Evolutionary conservation across 495 filamentous ascomycete species (phyloP), one percentile per base, ranked within the genome.

Genomic region (Penicillium coprophilum): DNA sequence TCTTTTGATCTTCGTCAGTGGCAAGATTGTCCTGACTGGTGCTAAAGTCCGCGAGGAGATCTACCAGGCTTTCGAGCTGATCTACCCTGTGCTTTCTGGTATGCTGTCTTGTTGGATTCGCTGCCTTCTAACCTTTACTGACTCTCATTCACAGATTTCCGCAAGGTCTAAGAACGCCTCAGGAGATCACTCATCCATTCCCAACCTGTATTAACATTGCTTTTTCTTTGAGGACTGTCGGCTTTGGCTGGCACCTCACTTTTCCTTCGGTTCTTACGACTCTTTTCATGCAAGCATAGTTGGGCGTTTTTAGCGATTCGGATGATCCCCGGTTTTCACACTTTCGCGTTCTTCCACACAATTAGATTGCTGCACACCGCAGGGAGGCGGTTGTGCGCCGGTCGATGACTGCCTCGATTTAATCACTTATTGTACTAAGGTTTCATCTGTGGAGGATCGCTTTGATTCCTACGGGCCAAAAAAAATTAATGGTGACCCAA

Each of bases 41-140:
- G 94, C 94, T 50, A 97, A 98, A 73, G 93, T 98, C 54, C 88
- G 94, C 58, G 94, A 98, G 77, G 94, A 98, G 79, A 97, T 98
- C 65, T 98, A 97, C 68, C 91, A 94, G 71, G 93, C 93, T 20
- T 97, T 97, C 67, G 94, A 97, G 79, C 86, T 96, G 85, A 97
- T 98, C 82, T 97, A 97, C 69, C 94, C 94, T 72, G 94, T 97
- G 77, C 82, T 98, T 59, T 89, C 91, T 78, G 91, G 91, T 95
- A 78, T 65, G 76, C 70, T 46, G 20, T 13, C 50, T 41, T 38
- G 7, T 24, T 21, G 13, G 11, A 23, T 7, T 17, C 5, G 10
- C 31, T 46, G 10, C 10, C 21, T 27, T 19, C 3, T 28, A 5
- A 2, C 21, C 2, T 31, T 31, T 8, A 24, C 38, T 34, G 32